A percentile compares a stretch with the other conserved stretches of the same genome.
phyloP scores from a whole-genome alignment of 257 asterid species.

The Solanum chiquidenum region DNA sequence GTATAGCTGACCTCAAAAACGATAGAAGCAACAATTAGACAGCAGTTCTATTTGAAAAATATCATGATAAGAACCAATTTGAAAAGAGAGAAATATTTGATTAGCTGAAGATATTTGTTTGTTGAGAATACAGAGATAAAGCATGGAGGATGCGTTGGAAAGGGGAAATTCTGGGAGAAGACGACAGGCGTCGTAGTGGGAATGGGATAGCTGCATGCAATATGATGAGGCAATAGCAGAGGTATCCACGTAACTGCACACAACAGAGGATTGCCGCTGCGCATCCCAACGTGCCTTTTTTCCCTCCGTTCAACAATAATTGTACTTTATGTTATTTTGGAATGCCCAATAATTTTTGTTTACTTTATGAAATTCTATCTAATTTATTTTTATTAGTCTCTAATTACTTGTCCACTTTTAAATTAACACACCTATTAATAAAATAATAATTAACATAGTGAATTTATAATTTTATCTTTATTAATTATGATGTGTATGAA shows the following conservation, averaged over 20 bases:
- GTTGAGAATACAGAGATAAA: neutral
- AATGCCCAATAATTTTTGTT: too few relatives aligned
- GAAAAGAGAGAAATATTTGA: neutral
- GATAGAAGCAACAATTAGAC: neutral
- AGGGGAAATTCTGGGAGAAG: neutral
- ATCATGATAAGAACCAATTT: neutral
- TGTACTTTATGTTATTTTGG: too few relatives aligned
- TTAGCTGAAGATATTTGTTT: neutral
- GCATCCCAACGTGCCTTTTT: neutral
- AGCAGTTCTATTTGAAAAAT: neutral
- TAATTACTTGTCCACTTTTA: too few relatives aligned
- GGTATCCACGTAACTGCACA: neutral
- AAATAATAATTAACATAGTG: too few relatives aligned
- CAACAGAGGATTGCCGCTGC: neutral
- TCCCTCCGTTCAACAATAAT: rapidly evolving
- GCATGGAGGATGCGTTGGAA: neutral
- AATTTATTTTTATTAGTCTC: too few relatives aligned
- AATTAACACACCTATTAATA: too few relatives aligned
- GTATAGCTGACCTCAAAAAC: neutral
- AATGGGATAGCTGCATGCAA: neutral
- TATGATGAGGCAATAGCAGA: neutral
- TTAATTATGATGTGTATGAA: too few relatives aligned
- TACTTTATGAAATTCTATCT: too few relatives aligned
- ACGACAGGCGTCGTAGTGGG: neutral
- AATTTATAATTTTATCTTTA: too few relatives aligned